A percentile compares a stretch with the other conserved stretches of the same genome.
Conservation (phyloP, 1,284 basidiomycete species). For the Butyriboletus appendiculatus region DNA sequence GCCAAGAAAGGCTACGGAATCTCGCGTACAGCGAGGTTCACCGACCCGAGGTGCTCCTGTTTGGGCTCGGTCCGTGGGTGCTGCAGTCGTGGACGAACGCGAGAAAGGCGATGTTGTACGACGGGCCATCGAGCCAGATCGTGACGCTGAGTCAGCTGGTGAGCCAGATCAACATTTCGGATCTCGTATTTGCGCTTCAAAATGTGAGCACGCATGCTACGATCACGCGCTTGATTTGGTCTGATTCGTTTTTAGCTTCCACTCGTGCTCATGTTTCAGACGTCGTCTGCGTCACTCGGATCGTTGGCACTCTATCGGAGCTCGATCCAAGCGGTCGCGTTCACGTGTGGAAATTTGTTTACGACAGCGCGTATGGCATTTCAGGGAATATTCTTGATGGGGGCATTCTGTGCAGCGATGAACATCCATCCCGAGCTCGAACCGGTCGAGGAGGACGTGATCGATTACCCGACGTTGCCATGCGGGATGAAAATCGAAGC, state of each 20-base stretch:
- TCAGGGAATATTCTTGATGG: constrained; percentile 80
- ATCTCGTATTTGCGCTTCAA: constrained; percentile 62
- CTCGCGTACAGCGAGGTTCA: constrained; percentile 69
- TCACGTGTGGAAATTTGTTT: constrained; percentile 59
- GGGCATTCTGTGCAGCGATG: constrained; percentile 75
- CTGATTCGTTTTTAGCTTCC: constrained; percentile 55
- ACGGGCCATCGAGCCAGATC: constrained; percentile 46
- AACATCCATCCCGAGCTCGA: constrained; percentile 66
- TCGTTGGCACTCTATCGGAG: constrained; percentile 75
- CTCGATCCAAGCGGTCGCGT: constrained; percentile 71
- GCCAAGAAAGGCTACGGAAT: constrained; percentile 70
- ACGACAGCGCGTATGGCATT: constrained; percentile 68
- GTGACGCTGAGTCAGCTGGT: constrained; percentile 43
- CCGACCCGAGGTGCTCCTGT: constrained; percentile 76
- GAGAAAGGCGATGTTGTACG: constrained; percentile 55
- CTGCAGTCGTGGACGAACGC: constrained; percentile 70
- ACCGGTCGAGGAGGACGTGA: constrained; percentile 51
- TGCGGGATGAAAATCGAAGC: constrained; percentile 70
- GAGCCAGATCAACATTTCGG: constrained; percentile 60
- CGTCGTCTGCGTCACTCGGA: constrained; percentile 72
- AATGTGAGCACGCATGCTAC: constrained; percentile 54
- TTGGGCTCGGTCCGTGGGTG: constrained; percentile 82
- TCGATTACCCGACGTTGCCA: constrained; percentile 46
- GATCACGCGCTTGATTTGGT: constrained; percentile 10
- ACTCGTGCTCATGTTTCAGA: constrained; percentile 66